phyloP scores from a whole-genome alignment of 768 basidiomycete species.

The Botryobasidium botryosum region DNA sequence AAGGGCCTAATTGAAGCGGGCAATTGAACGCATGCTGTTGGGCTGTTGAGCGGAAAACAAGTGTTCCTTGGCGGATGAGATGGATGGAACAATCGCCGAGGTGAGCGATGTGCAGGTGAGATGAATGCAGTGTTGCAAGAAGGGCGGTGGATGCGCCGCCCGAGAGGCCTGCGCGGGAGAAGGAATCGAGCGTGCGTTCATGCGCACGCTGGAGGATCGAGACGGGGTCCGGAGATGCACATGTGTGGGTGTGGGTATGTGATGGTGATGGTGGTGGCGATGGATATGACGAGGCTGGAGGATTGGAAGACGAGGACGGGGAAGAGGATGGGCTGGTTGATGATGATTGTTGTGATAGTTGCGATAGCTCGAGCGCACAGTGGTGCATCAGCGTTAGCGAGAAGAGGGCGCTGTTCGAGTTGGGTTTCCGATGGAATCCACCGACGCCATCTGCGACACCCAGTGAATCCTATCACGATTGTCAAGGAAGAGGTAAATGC shows the following conservation, averaged over 20 bases:
- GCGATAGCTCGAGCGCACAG: slow-evolving; percentile 45
- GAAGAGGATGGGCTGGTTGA: slow-evolving; percentile 11
- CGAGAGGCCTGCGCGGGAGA: slow-evolving; percentile 27
- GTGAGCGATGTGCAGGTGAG: slow-evolving; percentile 56
- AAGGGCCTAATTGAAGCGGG: slow-evolving; percentile 47
- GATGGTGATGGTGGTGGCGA: no score
- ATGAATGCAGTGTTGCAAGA: slow-evolving; percentile 22
- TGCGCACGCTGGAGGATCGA: slow-evolving; percentile 29
- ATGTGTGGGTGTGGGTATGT: neutral
- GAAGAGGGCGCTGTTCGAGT: slow-evolving; percentile 31
- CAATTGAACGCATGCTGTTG: slow-evolving; percentile 83
- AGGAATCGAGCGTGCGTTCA: slow-evolving; percentile 25
- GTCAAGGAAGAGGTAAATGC: neutral
- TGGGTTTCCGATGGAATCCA: slow-evolving; percentile 47
- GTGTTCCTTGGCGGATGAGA: slow-evolving; percentile 53
- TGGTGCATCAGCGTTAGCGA: slow-evolving; percentile 72
- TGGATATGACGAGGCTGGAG: neutral
- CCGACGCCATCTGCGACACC: slow-evolving; percentile 94
- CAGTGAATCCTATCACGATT: slow-evolving; percentile 45
- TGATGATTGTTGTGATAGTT: slow-evolving; percentile 10
- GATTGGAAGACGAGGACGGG: neutral
- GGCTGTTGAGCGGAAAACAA: slow-evolving; percentile 77
- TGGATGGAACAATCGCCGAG: slow-evolving; percentile 80
- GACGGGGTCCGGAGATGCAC: slow-evolving; percentile 21
- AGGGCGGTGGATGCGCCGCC: slow-evolving; percentile 27